Conservation (phyloP, 2,329 filamentous ascomycete species). For the Xylariaceae sp. region DNA sequence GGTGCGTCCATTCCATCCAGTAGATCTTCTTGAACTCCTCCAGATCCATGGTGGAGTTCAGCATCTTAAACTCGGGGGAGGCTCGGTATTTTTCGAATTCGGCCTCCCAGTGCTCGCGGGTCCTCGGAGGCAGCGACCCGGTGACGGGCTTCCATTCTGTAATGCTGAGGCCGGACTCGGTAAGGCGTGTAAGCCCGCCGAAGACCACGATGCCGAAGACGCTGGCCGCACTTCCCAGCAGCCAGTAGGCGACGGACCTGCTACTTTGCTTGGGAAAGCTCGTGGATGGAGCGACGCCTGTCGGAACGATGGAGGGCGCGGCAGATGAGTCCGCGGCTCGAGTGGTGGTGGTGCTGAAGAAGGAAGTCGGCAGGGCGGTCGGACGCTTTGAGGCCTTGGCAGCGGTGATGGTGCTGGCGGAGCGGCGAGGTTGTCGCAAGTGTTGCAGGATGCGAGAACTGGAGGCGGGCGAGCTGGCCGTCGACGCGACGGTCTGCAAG, state of each 20-base stretch:
- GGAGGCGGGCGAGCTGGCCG: constrained; percentile 15
- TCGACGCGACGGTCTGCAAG: no score
- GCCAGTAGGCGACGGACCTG: constrained; percentile 84
- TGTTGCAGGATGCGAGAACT: constrained; percentile 38
- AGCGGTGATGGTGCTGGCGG: constrained; percentile 30
- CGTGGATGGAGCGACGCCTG: constrained; percentile 28
- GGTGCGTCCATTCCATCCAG: constrained; percentile 98
- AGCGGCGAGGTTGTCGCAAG: constrained; percentile 30
- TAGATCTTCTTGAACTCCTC: constrained; percentile 98
- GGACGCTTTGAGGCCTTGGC: constrained; percentile 4
- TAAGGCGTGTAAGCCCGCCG: constrained; percentile 87
- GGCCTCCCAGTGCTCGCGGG: constrained; percentile 76
- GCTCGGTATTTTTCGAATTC: constrained; percentile 91
- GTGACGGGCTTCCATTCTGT: constrained; percentile 99
- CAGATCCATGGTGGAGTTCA: constrained; percentile 91
- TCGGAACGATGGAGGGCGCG: constrained; percentile 4
- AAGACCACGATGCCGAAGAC: constrained; percentile 97
- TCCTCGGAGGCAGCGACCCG: constrained; percentile 80
- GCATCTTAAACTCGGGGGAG: constrained; percentile 85
- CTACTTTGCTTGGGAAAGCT: constrained; percentile 60
- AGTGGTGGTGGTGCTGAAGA: constrained; percentile 19
- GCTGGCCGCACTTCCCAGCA: constrained; percentile 83
- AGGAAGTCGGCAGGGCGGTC: constrained; percentile 5
- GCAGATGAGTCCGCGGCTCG: background rate
- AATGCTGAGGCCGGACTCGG: constrained; percentile 94